A percentile compares a stretch with the other conserved stretches of the same genome.
These are phyloP conservation scores for Aspergillus thermomutatus DNA, from an alignment of 2,329 filamentous ascomycete genomes.

Conservation along the genomic window DNA sequence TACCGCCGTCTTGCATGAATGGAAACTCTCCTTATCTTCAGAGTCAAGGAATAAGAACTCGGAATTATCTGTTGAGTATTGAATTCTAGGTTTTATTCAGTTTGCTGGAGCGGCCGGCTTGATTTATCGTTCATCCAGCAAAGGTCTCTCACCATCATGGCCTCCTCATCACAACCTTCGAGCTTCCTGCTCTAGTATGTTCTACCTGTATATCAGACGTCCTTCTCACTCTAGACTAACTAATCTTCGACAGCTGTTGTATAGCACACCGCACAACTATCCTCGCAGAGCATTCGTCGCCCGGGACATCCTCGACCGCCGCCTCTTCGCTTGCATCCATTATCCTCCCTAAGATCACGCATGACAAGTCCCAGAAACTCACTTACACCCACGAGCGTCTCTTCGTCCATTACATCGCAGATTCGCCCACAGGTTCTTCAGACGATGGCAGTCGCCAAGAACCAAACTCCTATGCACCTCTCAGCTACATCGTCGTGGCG, in stretches of 20 bases:
- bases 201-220: background rate
- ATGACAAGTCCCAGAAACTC: conserved; percentile 76
- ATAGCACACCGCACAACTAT: conserved; percentile 93
- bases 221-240: conserved; percentile 5
- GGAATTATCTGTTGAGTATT: background rate
- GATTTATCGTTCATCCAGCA: background rate
- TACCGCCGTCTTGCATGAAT: background rate
- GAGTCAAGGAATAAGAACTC: background rate
- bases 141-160: conserved; percentile 49
- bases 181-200: conserved; percentile 73
- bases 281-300: conserved; percentile 85
- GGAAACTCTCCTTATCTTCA: background rate
- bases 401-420: conserved; percentile 93
- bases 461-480: conserved; percentile 65
- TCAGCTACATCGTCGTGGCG: conserved; percentile 90
- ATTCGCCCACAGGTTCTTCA: conserved; percentile 64
- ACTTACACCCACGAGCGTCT: conserved; percentile 90
- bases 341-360: conserved; percentile 91
- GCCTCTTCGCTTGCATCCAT: conserved; percentile 86
- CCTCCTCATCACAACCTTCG: conserved; percentile 64
- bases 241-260: conserved; percentile 63
- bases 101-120: background rate
- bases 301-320: conserved; percentile 76
- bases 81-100: background rate
- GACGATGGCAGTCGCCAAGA: conserved; percentile 30